Conservation (phyloP, 2,329 filamentous ascomycete genomes). For the Chaetothyriales sp. region DNA sequence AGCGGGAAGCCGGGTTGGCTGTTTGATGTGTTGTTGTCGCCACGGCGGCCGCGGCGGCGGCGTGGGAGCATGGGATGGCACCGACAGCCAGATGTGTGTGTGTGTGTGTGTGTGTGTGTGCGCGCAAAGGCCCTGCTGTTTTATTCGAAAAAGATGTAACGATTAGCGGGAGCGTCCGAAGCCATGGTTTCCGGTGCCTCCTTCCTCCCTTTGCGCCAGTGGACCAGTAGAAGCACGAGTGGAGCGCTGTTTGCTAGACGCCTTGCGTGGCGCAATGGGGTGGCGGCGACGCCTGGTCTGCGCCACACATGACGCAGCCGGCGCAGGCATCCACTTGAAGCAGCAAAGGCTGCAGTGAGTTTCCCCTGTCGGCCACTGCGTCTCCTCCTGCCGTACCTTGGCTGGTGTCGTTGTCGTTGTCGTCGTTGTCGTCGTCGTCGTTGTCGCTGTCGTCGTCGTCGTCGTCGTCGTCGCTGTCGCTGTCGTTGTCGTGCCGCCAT, state of each 20-base stretch:
- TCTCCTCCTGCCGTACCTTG: neutral
- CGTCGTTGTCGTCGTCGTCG: neutral
- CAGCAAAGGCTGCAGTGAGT: too few species aligned
- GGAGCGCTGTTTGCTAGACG: neutral
- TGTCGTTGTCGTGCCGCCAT: constrained; percentile 22
- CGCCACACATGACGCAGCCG: neutral
- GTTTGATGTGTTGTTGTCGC: neutral
- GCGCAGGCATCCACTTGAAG: neutral
- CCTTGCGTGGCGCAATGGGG: neutral
- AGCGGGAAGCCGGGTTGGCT: neutral
- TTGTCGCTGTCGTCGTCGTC: neutral
- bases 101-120: too few species aligned
- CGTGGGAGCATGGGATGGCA: neutral
- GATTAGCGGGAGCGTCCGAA: neutral
- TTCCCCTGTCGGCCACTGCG: too few species aligned
- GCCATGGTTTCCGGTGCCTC: neutral
- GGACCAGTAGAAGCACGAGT: neutral
- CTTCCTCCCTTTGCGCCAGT: neutral
- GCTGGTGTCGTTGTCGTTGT: neutral
- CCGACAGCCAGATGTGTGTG: neutral
- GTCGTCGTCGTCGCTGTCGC: neutral
- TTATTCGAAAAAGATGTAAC: neutral
- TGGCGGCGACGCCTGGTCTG: neutral
- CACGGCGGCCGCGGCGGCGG: too few species aligned
- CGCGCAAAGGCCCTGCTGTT: neutral